Conservation (phyloP, 495 filamentous ascomycete species). For the Talaromyces thailandensis region DNA sequence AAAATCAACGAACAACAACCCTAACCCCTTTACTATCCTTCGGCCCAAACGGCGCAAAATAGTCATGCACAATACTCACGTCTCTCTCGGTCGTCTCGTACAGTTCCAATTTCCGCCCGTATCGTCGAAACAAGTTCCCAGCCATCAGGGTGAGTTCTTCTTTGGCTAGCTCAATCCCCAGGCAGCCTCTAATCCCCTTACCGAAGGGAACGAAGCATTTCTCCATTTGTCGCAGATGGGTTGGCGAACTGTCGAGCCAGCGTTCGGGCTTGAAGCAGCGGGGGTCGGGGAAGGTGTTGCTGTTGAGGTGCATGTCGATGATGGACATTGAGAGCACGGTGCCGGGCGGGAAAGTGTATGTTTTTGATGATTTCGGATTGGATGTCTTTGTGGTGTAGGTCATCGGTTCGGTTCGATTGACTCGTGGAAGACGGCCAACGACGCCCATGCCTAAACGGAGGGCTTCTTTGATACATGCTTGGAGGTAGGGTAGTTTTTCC, state of each 20-base stretch:
- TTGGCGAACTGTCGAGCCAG: conserved; percentile 21
- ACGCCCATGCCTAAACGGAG: conserved; percentile 4
- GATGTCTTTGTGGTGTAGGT: conserved; percentile 6
- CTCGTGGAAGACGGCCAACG: conserved; percentile 6
- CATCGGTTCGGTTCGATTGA: conserved; percentile 13
- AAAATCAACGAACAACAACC: conserved; percentile 2
- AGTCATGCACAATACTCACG: conserved; percentile 7
- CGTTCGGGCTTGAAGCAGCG: conserved; percentile 33
- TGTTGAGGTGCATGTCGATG: conserved; percentile 20
- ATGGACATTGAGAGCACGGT: conserved; percentile 27
- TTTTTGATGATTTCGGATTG: conserved; percentile 3
- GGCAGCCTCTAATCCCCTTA: conserved; percentile 21
- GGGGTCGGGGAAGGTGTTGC: conserved; percentile 24
- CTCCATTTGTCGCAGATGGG: conserved; percentile 12
- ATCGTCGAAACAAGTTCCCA: conserved; percentile 32
- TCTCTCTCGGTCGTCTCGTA: conserved; percentile 10
- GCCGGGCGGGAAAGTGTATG: conserved; percentile 20
- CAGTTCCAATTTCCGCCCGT: conserved; percentile 12
- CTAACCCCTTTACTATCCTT: conserved; percentile 7
- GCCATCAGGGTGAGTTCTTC: conserved; percentile 36
- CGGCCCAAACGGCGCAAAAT: conserved; percentile 8
- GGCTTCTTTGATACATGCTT: conserved; percentile 33
- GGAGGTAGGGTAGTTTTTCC: conserved; percentile 27
- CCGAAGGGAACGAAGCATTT: conserved; percentile 20
- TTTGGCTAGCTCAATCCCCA: conserved; percentile 34